A percentile compares a stretch with the other conserved stretches of the same genome.
Evolutionary conservation across 768 basidiomycete species (phyloP).

Genomic region (Tricholoma sp.): DNA sequence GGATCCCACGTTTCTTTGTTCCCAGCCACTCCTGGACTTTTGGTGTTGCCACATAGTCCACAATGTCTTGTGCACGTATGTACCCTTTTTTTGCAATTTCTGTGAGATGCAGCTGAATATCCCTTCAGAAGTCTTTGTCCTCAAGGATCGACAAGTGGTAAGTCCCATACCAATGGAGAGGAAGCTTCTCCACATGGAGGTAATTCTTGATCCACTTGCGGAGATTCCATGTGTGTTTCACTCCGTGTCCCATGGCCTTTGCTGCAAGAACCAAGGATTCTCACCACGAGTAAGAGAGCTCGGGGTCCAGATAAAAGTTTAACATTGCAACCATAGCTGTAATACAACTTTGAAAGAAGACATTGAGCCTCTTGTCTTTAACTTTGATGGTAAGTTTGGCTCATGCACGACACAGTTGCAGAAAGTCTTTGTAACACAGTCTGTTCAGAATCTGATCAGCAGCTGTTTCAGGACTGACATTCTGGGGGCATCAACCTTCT

Average conservation of each 20-base stretch:
- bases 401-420: constrained; percentile 11
- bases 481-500: background rate
- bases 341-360: constrained; percentile 24
- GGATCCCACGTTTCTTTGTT: constrained; percentile 11
- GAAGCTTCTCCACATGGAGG: constrained; percentile 16
- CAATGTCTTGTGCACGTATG: constrained; percentile 25
- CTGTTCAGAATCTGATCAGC: constrained; percentile 9
- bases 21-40: constrained; percentile 17
- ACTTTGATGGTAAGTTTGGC: constrained; percentile 13
- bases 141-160: constrained; percentile 20
- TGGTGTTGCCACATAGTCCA: constrained; percentile 21
- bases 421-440: constrained; percentile 17
- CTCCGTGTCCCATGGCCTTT: constrained; percentile 20
- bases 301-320: constrained; percentile 29
- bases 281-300: constrained; percentile 25
- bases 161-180: constrained; percentile 20
- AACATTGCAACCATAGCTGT: constrained; percentile 26
- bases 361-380: constrained; percentile 25
- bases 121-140: constrained; percentile 25
- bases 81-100: constrained; percentile 20
- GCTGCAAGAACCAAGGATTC: constrained; percentile 25
- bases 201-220: constrained; percentile 23
- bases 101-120: constrained; percentile 24
- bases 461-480: background rate
- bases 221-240: constrained; percentile 23